Percentiles rank a stretch among this genome's conserved stretches.
Conservation (phyloP, 2,329 filamentous ascomycete genomes). For the Arthrinium puccinioides region DNA sequence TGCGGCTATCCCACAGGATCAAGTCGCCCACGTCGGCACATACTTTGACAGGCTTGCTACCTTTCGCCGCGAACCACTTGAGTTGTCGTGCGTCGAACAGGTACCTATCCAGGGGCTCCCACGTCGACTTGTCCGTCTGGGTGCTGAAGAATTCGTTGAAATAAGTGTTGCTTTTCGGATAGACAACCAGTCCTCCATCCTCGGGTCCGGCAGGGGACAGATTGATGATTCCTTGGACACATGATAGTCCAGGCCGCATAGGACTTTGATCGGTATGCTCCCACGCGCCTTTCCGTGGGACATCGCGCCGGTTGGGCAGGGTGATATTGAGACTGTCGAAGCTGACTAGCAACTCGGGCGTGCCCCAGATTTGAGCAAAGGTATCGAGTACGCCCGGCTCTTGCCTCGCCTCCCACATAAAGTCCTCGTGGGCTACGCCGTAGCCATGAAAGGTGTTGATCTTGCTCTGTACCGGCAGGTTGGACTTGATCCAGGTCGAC, state of each 20-base stretch:
- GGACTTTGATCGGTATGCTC: conserved; percentile 26
- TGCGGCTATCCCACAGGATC: conserved; percentile 29
- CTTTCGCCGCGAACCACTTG: conserved; percentile 23
- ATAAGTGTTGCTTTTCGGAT: conserved; percentile 20
- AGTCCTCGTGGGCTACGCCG: conserved; percentile 28
- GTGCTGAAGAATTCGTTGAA: conserved; percentile 25
- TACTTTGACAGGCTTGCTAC: conserved; percentile 24
- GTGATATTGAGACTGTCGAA: conserved; percentile 37
- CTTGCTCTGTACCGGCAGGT: conserved; percentile 27
- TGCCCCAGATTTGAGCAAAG: conserved; percentile 32
- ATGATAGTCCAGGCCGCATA: conserved; percentile 15
- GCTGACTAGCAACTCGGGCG: conserved; percentile 33
- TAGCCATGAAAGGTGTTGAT: conserved; percentile 24
- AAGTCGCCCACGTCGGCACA: conserved; percentile 27
- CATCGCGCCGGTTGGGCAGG: conserved; percentile 23
- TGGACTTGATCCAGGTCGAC: conserved; percentile 24
- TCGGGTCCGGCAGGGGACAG: conserved; percentile 25
- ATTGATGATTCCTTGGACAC: conserved; percentile 22
- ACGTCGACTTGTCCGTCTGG: no score
- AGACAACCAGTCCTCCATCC: conserved; percentile 29
- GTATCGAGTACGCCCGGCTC: conserved; percentile 29
- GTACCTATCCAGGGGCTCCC: no score
- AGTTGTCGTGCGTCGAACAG: conserved; percentile 21
- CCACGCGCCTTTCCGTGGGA: conserved; percentile 22
- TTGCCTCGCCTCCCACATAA: conserved; percentile 29